Conservation (phyloP, 305 asterid genomes). For the Ilex paraguariensis region DNA sequence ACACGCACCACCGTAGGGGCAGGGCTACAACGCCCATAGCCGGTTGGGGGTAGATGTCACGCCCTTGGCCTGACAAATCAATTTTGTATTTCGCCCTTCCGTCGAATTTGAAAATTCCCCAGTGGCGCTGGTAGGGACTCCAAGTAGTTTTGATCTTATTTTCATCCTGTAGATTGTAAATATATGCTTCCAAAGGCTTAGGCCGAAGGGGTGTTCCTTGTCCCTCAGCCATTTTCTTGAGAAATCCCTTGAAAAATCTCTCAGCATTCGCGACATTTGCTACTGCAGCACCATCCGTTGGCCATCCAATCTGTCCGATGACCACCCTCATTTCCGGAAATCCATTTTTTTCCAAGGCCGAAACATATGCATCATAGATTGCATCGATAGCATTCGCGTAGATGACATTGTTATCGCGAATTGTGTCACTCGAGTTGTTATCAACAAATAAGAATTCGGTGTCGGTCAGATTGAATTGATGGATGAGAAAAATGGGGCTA, state of each 20-base stretch:
- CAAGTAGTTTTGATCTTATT: rapidly evolving
- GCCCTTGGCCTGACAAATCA: constrained; percentile 38
- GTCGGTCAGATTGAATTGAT: neutral
- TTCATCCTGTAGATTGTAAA: constrained; percentile 31
- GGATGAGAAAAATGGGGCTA: constrained; percentile 2
- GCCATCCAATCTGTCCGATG: constrained; percentile 45
- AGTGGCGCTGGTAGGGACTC: constrained; percentile 29
- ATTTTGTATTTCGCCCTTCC: constrained; percentile 49
- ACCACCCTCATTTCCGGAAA: constrained; percentile 16
- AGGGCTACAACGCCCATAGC: constrained; percentile 34
- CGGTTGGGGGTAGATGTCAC: constrained; percentile 25
- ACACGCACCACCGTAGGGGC: constrained; percentile 55
- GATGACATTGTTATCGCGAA: constrained; percentile 18
- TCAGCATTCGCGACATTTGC: constrained; percentile 23
- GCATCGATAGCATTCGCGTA: constrained; percentile 38
- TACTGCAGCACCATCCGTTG: constrained; percentile 37
- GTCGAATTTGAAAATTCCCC: constrained; percentile 44
- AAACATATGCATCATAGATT: constrained; percentile 22
- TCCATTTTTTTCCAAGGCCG: constrained; percentile 33
- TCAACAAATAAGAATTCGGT: constrained; percentile 25
- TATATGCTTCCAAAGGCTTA: constrained; percentile 26
- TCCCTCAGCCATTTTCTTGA: constrained; percentile 24
- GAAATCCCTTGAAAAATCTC: constrained; percentile 22
- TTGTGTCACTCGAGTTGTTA: neutral
- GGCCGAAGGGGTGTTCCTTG: constrained; percentile 52